Conservation (phyloP, 2,329 filamentous ascomycete species). For the Leptographium radiaticola region DNA sequence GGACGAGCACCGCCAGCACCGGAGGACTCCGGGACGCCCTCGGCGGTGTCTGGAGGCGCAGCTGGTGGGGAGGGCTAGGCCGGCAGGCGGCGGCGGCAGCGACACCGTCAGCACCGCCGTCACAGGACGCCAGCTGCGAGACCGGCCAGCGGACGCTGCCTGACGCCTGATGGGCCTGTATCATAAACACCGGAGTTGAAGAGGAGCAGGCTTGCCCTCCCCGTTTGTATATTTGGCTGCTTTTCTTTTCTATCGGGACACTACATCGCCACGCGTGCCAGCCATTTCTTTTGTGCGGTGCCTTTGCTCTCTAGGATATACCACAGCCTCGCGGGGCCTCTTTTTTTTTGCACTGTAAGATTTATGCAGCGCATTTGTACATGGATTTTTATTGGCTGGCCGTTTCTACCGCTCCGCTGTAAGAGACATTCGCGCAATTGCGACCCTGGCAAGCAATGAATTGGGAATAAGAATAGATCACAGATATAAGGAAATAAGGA, state of each 20-base stretch:
- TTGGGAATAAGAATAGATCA: not conserved
- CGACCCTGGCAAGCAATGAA: no score
- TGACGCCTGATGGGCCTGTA: slow-evolving; percentile 5
- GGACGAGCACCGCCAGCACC: not conserved
- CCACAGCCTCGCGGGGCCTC: not conserved
- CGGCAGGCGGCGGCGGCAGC: not conserved
- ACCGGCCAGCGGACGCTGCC: not conserved
- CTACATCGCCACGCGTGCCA: not conserved
- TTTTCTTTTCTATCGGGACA: not conserved
- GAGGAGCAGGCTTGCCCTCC: not conserved
- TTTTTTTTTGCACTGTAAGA: not conserved
- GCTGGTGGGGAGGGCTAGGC: slow-evolving; percentile 34
- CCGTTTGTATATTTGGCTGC: not conserved
- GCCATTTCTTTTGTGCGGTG: not conserved
- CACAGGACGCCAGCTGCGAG: not conserved
- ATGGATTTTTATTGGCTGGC: not conserved
- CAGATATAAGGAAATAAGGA: not conserved
- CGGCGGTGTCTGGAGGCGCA: slow-evolving; percentile 38
- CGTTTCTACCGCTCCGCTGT: no score
- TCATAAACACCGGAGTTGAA: slow-evolving; percentile 1
- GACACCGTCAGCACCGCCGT: not conserved
- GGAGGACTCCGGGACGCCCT: slow-evolving; percentile 32
- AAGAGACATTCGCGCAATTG: no score
- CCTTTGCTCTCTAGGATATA: not conserved
- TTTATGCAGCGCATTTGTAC: not conserved